phyloP scores from a whole-genome alignment of 441 rosid genomes.

The Gossypium davidsonii region DNA sequence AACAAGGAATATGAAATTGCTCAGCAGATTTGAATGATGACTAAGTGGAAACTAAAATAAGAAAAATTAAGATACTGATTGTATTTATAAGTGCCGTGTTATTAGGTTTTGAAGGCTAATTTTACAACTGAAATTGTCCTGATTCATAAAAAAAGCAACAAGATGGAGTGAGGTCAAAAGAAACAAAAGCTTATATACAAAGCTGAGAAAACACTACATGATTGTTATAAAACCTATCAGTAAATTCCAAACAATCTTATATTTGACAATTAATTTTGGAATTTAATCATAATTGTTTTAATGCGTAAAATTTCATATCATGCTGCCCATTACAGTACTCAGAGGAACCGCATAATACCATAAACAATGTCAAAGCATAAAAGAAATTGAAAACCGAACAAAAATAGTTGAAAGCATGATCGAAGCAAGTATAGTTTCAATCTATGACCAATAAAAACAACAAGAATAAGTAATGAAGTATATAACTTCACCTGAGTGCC shows the following conservation, averaged over 20 bases:
- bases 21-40: neutral
- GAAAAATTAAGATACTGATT: neutral
- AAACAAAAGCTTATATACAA: neutral
- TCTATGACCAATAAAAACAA: neutral
- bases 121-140: neutral
- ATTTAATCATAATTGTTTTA: neutral
- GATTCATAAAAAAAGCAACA: neutral
- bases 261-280: neutral
- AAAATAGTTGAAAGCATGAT: constrained; percentile 1
- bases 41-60: neutral
- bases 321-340: neutral
- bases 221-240: neutral
- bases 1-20: neutral
- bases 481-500: constrained; percentile 40
- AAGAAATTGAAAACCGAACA: neutral
- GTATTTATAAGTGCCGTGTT: neutral
- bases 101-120: neutral
- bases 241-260: neutral
- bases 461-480: neutral
- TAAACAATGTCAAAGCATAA: neutral
- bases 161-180: neutral
- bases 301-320: neutral
- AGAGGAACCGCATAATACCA: neutral
- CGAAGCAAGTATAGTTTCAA: neutral
- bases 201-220: neutral